Evolutionary conservation across 306 rosid genomes (phyloP).

Genomic region (Cicer arietinum): DNA sequence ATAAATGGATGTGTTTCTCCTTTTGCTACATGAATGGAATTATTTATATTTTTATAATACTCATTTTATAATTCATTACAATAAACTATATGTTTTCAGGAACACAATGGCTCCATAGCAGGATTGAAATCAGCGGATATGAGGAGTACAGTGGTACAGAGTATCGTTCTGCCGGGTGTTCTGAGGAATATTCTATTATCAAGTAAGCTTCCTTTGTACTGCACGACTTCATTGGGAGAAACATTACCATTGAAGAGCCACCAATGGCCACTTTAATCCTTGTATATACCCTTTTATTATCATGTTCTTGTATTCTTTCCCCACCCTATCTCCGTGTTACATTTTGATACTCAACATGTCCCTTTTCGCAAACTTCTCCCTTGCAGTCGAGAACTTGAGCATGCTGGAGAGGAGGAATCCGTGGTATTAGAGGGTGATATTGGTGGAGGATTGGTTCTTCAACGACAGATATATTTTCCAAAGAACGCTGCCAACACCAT

Average conservation of each 20-base stretch:
- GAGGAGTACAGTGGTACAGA: slow-evolving; percentile 91
- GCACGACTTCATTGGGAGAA: slow-evolving; percentile 8
- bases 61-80: slow-evolving; percentile 27
- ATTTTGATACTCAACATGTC: slow-evolving; percentile 19
- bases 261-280: slow-evolving; percentile 17
- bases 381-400: slow-evolving; percentile 71
- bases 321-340: background rate
- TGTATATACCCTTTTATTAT: background rate
- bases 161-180: slow-evolving; percentile 93
- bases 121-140: slow-evolving; percentile 79
- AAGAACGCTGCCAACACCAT: slow-evolving; percentile 55
- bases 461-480: slow-evolving; percentile 65
- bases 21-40: slow-evolving; percentile 9
- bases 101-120: slow-evolving; percentile 90
- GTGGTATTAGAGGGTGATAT: slow-evolving; percentile 81
- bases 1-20: background rate
- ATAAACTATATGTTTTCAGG: slow-evolving; percentile 54
- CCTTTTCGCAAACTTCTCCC: slow-evolving; percentile 31
- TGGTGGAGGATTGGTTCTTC: slow-evolving; percentile 87
- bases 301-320: slow-evolving; percentile 6
- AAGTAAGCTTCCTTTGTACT: slow-evolving; percentile 58
- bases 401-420: slow-evolving; percentile 72
- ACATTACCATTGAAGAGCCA: slow-evolving; percentile 12
- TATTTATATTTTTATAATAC: background rate
- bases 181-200: slow-evolving; percentile 79